Base-by-base conservation (phyloP, 176 grass and related monocot species). In the Carex kokanica region DNA sequence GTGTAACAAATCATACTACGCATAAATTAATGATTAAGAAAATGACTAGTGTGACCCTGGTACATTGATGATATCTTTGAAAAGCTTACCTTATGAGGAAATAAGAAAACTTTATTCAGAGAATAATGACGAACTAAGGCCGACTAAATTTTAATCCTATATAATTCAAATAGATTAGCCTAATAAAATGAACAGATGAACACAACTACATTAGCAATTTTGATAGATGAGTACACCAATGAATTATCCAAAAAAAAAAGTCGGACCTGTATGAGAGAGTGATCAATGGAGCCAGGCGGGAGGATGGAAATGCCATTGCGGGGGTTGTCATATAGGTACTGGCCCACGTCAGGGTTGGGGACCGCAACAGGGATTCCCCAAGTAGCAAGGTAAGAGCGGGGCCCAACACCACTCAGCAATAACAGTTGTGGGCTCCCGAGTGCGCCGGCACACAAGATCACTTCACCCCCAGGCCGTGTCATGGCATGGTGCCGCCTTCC, bases 231-330 rank as follows among this genome's bases (percentile, higher is more conserved):
- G 4, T 14, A 74, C 4, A 77, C 29, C 24, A 77, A 27, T 29
- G 13, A 29, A 29, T 29, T 55, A 29, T 4, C 17, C 27, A 27
- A 51, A 66, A 82, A 24, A 49, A 27, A 52, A 61, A 13, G 9
- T 6, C 3, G 0, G 3, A 86, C 87, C 82, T 97, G 92, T 86
- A 94, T 92, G 21, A 97, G 94, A 59, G 94, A 97, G 40, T 92
- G 92, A 43, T 94, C 92, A 47, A 97, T 65, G 2, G 90, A 88
- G 57, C 87, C 79, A 60, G 94, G 87, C 29, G 94, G 92, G 64
- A 94, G 57, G 56, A 94, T 86, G 77, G 94, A 92, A 85, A 94
- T 92, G 85, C 90, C 86, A 5, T 92, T 97, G 53, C 94, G 94
- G 43, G 94, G 92, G 80, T 97, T 97, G 88, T 97, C 94, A 14